A percentile compares a stretch with the other conserved stretches of the same genome.
These are phyloP conservation scores for Cladochytrium tenue DNA, from an alignment of 371 early-diverging fungal species.

Conservation along the genomic window DNA sequence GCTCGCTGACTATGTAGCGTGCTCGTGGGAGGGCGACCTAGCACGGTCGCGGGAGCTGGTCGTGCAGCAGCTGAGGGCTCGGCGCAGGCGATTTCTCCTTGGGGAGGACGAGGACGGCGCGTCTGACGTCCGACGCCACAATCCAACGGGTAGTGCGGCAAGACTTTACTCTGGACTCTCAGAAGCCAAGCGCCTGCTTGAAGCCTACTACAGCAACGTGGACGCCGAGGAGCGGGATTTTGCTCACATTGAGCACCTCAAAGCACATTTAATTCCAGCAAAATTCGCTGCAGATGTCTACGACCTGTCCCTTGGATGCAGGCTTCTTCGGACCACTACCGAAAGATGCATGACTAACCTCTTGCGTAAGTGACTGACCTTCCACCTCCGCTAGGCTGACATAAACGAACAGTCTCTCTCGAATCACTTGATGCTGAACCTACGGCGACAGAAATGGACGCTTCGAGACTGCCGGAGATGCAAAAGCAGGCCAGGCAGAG, in stretches of 20 bases:
- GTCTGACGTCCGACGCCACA: neutral
- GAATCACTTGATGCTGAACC: slow-evolving; percentile 11
- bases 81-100: neutral
- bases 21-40: neutral
- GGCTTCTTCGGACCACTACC: slow-evolving; percentile 12
- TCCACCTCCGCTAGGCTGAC: neutral
- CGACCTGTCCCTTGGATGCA: slow-evolving; percentile 20
- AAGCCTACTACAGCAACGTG: slow-evolving; percentile 14
- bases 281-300: neutral
- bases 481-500: neutral
- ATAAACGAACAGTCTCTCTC: slow-evolving; percentile 1
- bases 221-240: slow-evolving; percentile 8
- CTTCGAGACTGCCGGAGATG: neutral
- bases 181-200: slow-evolving; percentile 9
- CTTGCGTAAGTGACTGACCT: slow-evolving; percentile 5
- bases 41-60: neutral
- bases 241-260: neutral
- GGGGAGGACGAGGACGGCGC: neutral
- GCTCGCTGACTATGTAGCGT: neutral
- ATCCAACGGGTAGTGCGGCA: slow-evolving; percentile 6
- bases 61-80: neutral
- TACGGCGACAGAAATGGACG: neutral
- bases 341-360: slow-evolving; percentile 6
- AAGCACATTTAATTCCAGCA: neutral
- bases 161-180: slow-evolving; percentile 4